Conservation (phyloP, 1,284 basidiomycete genomes). For the Apiotrichum brassicae region DNA sequence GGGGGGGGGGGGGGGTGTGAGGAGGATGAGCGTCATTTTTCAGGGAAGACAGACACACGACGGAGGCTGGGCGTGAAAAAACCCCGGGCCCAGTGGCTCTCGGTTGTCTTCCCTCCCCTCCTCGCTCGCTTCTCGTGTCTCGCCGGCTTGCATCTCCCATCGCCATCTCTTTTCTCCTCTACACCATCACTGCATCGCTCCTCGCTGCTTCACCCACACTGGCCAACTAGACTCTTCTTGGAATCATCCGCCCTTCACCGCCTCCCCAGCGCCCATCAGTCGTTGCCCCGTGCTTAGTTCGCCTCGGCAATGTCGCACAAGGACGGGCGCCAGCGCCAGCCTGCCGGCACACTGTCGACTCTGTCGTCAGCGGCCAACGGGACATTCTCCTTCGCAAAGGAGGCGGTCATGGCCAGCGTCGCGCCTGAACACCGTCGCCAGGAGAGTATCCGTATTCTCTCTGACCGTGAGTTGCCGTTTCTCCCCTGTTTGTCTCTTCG, state of each 20-base stretch:
- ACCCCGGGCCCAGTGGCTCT: no score
- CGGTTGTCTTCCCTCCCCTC: neutral
- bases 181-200: neutral
- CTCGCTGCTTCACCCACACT: neutral
- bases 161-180: neutral
- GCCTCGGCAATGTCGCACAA: neutral
- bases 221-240: no score
- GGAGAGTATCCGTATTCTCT: conserved; percentile 42
- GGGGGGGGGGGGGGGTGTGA: no score
- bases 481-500: no score
- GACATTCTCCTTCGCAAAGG: conserved; percentile 40
- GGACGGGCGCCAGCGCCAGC: neutral
- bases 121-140: no score
- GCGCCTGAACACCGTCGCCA: conserved; percentile 36
- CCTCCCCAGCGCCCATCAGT: neutral
- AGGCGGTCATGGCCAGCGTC: conserved; percentile 43
- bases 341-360: conserved; percentile 17
- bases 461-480: conserved; percentile 37
- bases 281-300: no score
- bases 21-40: no score
- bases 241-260: neutral
- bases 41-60: no score
- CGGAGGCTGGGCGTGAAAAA: no score
- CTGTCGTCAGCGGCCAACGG: conserved; percentile 24
- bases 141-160: no score